Evolutionary conservation across 495 filamentous ascomycete species (phyloP).

Genomic region (Letharia lupina): DNA sequence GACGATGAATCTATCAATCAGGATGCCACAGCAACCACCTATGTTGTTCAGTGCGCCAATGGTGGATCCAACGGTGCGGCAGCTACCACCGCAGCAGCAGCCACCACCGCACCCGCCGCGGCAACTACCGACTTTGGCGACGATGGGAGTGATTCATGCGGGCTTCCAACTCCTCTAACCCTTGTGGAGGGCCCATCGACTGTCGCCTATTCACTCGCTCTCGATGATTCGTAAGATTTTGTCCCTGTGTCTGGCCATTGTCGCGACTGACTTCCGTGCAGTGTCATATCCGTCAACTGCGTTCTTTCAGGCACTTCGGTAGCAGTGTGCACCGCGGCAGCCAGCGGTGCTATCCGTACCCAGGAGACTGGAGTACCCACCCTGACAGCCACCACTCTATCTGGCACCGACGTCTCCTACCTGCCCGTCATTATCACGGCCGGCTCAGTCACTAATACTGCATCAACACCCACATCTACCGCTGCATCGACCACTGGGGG

Average conservation of each 20-base stretch:
- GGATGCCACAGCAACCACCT: conserved; percentile 7
- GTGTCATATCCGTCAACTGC: background rate
- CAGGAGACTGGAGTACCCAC: background rate
- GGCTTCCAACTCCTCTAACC: conserved; percentile 1
- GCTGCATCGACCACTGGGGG: background rate
- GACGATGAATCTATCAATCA: background rate
- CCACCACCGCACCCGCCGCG: background rate
- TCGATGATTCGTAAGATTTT: background rate
- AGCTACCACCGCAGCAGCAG: background rate
- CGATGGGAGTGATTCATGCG: background rate
- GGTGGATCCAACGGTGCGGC: background rate
- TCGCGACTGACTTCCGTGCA: background rate
- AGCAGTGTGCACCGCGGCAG: background rate
- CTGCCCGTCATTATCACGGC: background rate
- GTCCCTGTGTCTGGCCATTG: too few relatives aligned
- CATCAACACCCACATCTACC: conserved; percentile 4
- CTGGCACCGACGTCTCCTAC: background rate
- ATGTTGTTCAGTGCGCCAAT: conserved; percentile 7
- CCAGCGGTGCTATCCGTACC: background rate
- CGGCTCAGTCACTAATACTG: conserved; percentile 4
- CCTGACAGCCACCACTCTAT: background rate
- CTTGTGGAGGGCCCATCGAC: conserved; percentile 12
- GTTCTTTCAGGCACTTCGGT: conserved; percentile 3
- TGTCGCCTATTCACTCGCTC: background rate
- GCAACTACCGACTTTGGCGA: background rate